These are phyloP conservation scores for Lithohypha guttulata DNA, from an alignment of 2,329 filamentous ascomycete genomes.

Conservation along the genomic window DNA sequence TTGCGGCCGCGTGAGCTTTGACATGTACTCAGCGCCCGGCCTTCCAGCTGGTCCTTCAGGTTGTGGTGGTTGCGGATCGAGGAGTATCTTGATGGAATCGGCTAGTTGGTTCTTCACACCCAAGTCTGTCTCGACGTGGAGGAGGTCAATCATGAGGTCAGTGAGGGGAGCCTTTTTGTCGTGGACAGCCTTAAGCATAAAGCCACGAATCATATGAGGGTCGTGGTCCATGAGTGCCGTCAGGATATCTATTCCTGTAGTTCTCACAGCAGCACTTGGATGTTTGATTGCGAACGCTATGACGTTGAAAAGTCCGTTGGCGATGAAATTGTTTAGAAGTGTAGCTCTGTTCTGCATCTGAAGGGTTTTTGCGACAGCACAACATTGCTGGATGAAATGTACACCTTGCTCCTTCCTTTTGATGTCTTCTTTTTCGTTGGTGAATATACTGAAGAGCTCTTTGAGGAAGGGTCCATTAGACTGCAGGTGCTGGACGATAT, in stretches of 20 bases:
- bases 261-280: slow-evolving; percentile 69
- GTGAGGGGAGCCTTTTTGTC: slow-evolving; percentile 79
- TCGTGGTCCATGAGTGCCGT: slow-evolving; percentile 95
- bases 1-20: slow-evolving; percentile 47
- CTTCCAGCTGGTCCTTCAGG: slow-evolving; percentile 46
- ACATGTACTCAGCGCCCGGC: slow-evolving; percentile 53
- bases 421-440: slow-evolving; percentile 49
- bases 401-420: slow-evolving; percentile 86
- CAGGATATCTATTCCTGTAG: slow-evolving; percentile 86
- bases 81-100: slow-evolving; percentile 84
- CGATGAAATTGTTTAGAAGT: slow-evolving; percentile 82
- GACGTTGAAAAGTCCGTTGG: slow-evolving; percentile 74
- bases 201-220: slow-evolving; percentile 82
- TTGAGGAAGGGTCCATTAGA: slow-evolving; percentile 65
- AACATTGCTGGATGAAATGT: slow-evolving; percentile 93
- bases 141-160: slow-evolving; percentile 82
- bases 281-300: slow-evolving; percentile 87
- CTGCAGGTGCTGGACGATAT: slow-evolving; percentile 93
- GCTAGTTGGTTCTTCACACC: slow-evolving; percentile 93
- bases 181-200: slow-evolving; percentile 82
- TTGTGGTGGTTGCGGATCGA: slow-evolving; percentile 59
- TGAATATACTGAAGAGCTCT: slow-evolving; percentile 81
- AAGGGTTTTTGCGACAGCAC: slow-evolving; percentile 84
- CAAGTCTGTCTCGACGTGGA: slow-evolving; percentile 82
- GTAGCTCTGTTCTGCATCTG: slow-evolving; percentile 71